Percentiles rank a stretch among this genome's conserved stretches.
Conservation (phyloP, 129 eudicot species). For the Escallonia rubra region DNA sequence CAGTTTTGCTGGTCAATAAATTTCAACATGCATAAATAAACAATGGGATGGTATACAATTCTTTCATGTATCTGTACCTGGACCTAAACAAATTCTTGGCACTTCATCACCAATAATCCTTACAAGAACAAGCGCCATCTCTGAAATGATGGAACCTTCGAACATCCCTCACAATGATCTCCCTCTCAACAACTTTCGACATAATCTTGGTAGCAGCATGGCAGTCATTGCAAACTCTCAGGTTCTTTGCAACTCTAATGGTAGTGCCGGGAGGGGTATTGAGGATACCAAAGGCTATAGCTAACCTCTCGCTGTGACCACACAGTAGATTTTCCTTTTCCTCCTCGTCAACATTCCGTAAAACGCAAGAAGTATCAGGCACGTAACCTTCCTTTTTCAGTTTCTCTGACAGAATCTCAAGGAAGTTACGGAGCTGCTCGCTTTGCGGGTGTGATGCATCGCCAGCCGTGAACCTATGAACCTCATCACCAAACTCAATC, state of each 20-base stretch:
- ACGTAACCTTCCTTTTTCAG: constrained; percentile 70
- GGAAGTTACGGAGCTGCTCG: constrained; percentile 43
- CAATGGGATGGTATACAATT: background rate
- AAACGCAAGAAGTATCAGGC: constrained; percentile 83
- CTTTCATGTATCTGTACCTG: background rate
- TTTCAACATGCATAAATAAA: background rate
- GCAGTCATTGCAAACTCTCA: constrained; percentile 77
- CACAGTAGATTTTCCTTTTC: constrained; percentile 69
- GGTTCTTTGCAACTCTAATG: constrained; percentile 73
- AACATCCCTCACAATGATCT: constrained; percentile 44
- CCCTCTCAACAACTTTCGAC: constrained; percentile 37
- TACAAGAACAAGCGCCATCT: constrained; percentile 43
- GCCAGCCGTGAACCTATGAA: constrained; percentile 66
- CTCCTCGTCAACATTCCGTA: constrained; percentile 69
- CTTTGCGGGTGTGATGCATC: constrained; percentile 69
- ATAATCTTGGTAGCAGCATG: constrained; percentile 58
- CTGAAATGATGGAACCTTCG: constrained; percentile 48
- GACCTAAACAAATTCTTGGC: background rate
- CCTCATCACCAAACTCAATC: constrained; percentile 67
- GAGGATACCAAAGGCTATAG: constrained; percentile 77
- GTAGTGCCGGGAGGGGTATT: constrained; percentile 62
- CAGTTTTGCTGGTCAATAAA: background rate
- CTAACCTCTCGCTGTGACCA: constrained; percentile 79
- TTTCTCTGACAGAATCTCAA: constrained; percentile 44
- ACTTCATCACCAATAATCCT: constrained; percentile 43